Evolutionary conservation across 2,329 filamentous ascomycete genomes (phyloP).

Genomic region (Drechslerella coelobrocha): DNA sequence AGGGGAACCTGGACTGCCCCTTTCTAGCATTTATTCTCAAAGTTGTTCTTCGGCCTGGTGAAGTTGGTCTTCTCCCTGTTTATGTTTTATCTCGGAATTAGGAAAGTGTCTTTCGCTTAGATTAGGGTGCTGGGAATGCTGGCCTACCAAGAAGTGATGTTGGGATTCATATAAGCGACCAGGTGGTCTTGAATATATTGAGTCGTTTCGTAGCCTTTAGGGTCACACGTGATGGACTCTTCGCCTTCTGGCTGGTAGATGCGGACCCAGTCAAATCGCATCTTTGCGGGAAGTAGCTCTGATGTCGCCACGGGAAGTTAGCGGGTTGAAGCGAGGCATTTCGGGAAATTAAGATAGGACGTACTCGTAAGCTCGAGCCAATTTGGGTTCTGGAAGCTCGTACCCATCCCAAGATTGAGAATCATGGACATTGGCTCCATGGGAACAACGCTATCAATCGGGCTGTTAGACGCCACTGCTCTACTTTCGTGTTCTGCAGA

Average conservation of each 20-base stretch:
- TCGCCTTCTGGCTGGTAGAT: constrained; percentile 64
- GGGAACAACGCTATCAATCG: constrained; percentile 58
- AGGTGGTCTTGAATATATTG: constrained; percentile 63
- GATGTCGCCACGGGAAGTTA: constrained; percentile 15
- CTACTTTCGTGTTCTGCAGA: background rate
- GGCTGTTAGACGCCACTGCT: constrained; percentile 1
- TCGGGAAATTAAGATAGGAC: background rate
- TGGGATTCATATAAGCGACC: constrained; percentile 62
- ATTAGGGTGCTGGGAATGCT: background rate
- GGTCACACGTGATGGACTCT: constrained; percentile 64
- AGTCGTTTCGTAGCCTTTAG: constrained; percentile 64
- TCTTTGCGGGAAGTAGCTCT: constrained; percentile 60
- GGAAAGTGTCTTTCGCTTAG: background rate
- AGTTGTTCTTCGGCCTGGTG: constrained; percentile 43
- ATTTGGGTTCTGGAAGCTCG: constrained; percentile 63
- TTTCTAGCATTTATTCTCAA: constrained; percentile 45
- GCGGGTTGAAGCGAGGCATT: constrained; percentile 1
- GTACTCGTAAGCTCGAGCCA: constrained; percentile 53
- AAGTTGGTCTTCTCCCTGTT: constrained; percentile 31
- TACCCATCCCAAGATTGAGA: constrained; percentile 64
- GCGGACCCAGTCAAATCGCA: constrained; percentile 65
- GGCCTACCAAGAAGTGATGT: constrained; percentile 60
- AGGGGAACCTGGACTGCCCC: too few species aligned
- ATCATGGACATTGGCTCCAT: constrained; percentile 66
- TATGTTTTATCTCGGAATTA: constrained; percentile 3